Evolutionary conservation across 2,329 filamentous ascomycete species (phyloP), one percentile per base, ranked within the genome.

Genomic region (Xylaria polymorpha): DNA sequence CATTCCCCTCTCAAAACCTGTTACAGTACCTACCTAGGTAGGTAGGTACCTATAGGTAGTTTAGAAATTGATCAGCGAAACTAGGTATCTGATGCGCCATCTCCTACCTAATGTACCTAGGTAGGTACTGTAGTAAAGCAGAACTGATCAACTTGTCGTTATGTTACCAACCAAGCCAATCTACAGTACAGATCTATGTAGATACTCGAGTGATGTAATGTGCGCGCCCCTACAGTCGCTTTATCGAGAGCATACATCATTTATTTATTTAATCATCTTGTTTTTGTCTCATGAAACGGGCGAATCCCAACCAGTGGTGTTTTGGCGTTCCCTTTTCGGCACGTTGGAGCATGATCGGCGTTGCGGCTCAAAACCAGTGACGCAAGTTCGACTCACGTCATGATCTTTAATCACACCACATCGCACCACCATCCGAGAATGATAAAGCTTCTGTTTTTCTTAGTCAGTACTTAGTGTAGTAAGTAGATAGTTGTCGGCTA

Each of bases 291-390:
- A 29, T 29, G 25, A 29, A 29, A 29, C 25, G 25, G 25, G 25
- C 25, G 25, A 29, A 29, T 29, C 25, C 25, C 25, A 29, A 4
- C 25, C 25, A 18, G 25, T 10, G 48, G 15, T 32, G 25, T 32
- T 15, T 32, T 15, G 48, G 48, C 14, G 7, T 51, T 51, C 48
- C 10, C 6, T 51, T 51, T 15, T 14, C 25, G 48, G 48, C 37
- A 43, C 37, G 48, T 50, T 39, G 46, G 14, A 41, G 64, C 41
- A 53, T 37, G 43, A 39, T 55, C 51, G 15, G 25, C 39, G 1
- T 37, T 62, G 58, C 59, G 59, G 62, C 67, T 69, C 39, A 66
- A 62, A 14, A 22, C 8, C 9, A 6, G 61, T 63, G 53, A 66
- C 59, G 63, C 59, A 66, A 46, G 39, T 53, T 51, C 18, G 25